These are phyloP conservation scores for Boeremia exigua DNA, from an alignment of 2,329 filamentous ascomycete species.

Conservation along the genomic window DNA sequence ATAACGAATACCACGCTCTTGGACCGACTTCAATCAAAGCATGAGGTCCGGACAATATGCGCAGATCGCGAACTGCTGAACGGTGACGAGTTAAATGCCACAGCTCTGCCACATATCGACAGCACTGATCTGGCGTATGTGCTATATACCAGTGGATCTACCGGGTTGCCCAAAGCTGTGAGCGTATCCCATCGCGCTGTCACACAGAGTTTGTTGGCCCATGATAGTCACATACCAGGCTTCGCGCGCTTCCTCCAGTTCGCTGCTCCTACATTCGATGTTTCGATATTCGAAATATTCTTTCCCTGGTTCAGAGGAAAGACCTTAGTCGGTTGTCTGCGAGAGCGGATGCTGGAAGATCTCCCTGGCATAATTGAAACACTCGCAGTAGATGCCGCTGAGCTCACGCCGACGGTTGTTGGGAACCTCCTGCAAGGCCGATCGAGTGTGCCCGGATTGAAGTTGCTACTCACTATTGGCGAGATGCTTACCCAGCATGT, in stretches of 20 bases:
- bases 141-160: constrained; percentile 93
- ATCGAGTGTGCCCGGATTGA: constrained; percentile 69
- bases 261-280: constrained; percentile 90
- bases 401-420: constrained; percentile 87
- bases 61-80: constrained; percentile 49
- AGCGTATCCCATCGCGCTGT: constrained; percentile 79
- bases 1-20: constrained; percentile 65
- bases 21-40: constrained; percentile 46
- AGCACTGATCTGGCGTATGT: constrained; percentile 72
- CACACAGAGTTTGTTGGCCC: constrained; percentile 81
- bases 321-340: constrained; percentile 75
- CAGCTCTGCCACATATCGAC: constrained; percentile 22
- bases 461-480: constrained; percentile 81
- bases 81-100: constrained; percentile 24
- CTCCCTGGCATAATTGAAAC: constrained; percentile 69
- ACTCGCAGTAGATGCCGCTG: constrained; percentile 79
- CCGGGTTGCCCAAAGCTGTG: constrained; percentile 87
- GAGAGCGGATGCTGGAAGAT: constrained; percentile 74
- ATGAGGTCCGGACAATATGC: constrained; percentile 48
- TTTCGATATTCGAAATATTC: constrained; percentile 94
- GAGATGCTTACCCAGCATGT: constrained; percentile 87
- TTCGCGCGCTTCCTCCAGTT: constrained; percentile 89
- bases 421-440: constrained; percentile 76
- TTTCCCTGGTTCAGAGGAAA: constrained; percentile 78
- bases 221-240: constrained; percentile 75